Percentiles rank a stretch among this genome's conserved stretches.
phyloP scores from a whole-genome alignment of 2,329 filamentous ascomycete species.

The Nemania bipapillata region DNA sequence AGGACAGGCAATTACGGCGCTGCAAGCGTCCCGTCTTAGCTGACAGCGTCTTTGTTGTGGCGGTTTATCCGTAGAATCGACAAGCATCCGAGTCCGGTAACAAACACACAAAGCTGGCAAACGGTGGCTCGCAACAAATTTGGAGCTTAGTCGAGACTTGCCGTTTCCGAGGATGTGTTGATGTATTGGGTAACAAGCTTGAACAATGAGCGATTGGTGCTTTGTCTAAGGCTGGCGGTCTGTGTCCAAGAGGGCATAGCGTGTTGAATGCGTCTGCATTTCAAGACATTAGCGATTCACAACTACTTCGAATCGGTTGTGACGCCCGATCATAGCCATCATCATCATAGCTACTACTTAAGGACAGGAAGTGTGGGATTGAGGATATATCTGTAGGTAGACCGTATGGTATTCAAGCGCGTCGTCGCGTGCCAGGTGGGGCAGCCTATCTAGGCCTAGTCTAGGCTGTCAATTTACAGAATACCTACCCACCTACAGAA shows the following conservation, averaged over 20 bases:
- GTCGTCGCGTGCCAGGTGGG: conserved; percentile 34
- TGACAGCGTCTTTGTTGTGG: conserved; percentile 42
- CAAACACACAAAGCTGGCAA: conserved; percentile 42
- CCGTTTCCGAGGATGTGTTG: conserved; percentile 46
- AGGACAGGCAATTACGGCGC: conserved; percentile 28
- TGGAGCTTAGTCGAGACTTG: conserved; percentile 38
- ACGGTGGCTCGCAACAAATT: conserved; percentile 39
- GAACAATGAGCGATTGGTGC: conserved; percentile 22
- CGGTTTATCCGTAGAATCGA: conserved; percentile 5
- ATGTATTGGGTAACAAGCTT: conserved; percentile 41
- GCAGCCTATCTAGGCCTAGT: neutral
- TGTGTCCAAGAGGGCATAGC: conserved; percentile 15
- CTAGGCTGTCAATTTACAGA: neutral
- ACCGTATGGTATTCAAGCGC: conserved; percentile 15
- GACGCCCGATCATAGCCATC: neutral
- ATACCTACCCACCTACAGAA: conserved; percentile 2
- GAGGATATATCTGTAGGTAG: neutral
- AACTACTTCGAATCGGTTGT: neutral
- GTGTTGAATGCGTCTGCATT: conserved; percentile 27
- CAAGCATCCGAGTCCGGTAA: conserved; percentile 44
- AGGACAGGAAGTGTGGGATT: neutral
- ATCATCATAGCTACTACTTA: neutral
- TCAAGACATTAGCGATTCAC: conserved; percentile 17
- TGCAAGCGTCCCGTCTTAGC: conserved; percentile 44
- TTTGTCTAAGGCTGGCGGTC: conserved; percentile 30